phyloP scores from a whole-genome alignment of 1,284 basidiomycete genomes.

The Cutaneotrichosporon dermatis region DNA sequence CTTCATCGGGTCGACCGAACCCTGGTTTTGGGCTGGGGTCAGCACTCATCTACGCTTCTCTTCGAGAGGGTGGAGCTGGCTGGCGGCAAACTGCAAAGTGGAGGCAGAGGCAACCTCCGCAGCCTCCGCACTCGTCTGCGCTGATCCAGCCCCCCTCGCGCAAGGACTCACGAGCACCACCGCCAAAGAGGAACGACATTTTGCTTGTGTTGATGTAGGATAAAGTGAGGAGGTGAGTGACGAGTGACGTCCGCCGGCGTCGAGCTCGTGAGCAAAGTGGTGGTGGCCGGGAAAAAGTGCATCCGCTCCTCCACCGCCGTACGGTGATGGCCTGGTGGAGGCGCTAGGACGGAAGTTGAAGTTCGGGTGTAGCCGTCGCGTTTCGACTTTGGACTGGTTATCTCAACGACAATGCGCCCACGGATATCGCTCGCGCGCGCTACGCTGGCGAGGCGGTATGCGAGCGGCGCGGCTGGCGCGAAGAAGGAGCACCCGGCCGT shows the following conservation, averaged over 20 bases:
- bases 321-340: background rate
- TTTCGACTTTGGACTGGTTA: background rate
- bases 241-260: background rate
- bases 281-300: background rate
- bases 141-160: background rate
- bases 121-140: background rate
- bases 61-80: background rate
- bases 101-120: background rate
- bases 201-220: background rate
- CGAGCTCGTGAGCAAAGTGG: background rate
- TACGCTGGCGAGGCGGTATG: background rate
- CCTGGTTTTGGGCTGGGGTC: constrained; percentile 24
- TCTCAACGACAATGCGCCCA: background rate
- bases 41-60: background rate
- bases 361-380: background rate
- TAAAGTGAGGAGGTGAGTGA: background rate
- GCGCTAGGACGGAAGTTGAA: background rate
- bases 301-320: background rate
- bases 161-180: constrained; percentile 22
- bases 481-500: constrained; percentile 14
- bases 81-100: too few relatives aligned
- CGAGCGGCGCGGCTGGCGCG: background rate
- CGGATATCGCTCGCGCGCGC: constrained; percentile 1
- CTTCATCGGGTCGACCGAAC: constrained; percentile 42
- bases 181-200: constrained; percentile 33